Evolutionary conservation across 2,329 filamentous ascomycete species (phyloP), one percentile per base, ranked within the genome.

Genomic region (Cryphonectria parasitica): DNA sequence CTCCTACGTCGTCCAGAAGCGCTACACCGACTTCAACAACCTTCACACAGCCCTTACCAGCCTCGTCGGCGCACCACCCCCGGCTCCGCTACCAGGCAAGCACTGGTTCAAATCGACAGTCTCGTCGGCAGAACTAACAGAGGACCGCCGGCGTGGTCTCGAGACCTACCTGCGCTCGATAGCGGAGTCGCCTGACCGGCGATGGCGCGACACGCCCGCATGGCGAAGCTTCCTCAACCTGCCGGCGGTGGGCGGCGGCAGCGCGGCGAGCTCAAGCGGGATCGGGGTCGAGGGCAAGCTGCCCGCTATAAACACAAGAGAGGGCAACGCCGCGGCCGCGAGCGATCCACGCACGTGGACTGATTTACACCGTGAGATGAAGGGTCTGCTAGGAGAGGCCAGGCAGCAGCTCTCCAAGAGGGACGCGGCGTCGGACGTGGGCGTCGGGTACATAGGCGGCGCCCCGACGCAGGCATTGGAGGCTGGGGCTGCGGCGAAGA

Each of bases 211-310:
- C 74, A 91, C 90, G 0, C 86, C 86, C 22, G 88, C 88, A 3
- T 97, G 93, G 90, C 86, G 92, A 56, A 81, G 86, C 0, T 97
- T 96, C 76, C 81, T 96, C 41, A 91, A 91, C 75, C 84, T 96
- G 8, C 91, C 91, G 1, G 83, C 81, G 73, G 82, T 77, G 39
- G 78, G 76, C 72, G 87, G 85, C 77, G 81, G 83, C 73, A 86
- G 85, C 56, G 81, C 84, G 5, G 80, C 83, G 2, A 85, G 84
- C 64, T 83, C 86, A 0, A 80, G 81, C 2, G 83, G 82, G 2
- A 80, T 82, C 74, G 64, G 62, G 39, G 52, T 67, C 41, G 72
- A 73, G 39, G 67, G 74, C 76, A 31, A 80, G 79, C 31, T 74
- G 22, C 76, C 79, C 10, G 79, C 80, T 0, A 80, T 81, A 67